Conservation (phyloP, 1,284 basidiomycete genomes). For the Sanghuangporus sanghuang region DNA sequence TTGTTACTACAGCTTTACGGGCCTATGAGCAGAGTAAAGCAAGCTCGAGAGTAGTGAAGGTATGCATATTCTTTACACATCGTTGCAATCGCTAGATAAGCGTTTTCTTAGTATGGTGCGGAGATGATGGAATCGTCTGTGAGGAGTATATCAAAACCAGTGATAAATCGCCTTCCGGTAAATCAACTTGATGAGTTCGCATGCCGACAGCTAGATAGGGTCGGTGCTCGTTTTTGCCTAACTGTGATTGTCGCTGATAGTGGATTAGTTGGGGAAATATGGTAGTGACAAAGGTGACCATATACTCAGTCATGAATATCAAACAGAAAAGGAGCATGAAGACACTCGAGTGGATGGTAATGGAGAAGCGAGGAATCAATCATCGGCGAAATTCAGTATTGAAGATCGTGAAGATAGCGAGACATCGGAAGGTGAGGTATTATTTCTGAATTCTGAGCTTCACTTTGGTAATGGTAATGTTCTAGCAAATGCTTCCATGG, state of each 20-base stretch:
- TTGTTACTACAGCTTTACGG: slow-evolving; percentile 65
- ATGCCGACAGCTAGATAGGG: slow-evolving; percentile 77
- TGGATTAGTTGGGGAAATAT: slow-evolving; percentile 22
- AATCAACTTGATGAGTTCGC: slow-evolving; percentile 86
- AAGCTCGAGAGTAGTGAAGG: slow-evolving; percentile 76
- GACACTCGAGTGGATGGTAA: background rate
- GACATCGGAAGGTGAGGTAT: background rate
- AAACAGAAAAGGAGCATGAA: background rate
- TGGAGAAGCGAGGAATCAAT: background rate
- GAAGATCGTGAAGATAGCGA: slow-evolving; percentile 2
- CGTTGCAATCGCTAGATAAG: background rate
- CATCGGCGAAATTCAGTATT: background rate
- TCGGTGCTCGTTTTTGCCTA: slow-evolving; percentile 33
- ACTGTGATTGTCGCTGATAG: slow-evolving; percentile 10
- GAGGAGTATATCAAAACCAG: slow-evolving; percentile 79
- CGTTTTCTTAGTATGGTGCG: slow-evolving; percentile 68
- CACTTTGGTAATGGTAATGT: background rate
- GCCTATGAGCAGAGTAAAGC: slow-evolving; percentile 77
- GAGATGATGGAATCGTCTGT: slow-evolving; percentile 86
- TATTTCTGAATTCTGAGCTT: background rate
- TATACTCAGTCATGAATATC: slow-evolving; percentile 5
- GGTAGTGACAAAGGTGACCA: slow-evolving; percentile 20
- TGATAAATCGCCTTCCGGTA: slow-evolving; percentile 73
- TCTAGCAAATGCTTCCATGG: background rate
- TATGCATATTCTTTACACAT: slow-evolving; percentile 25